Evolutionary conservation across 495 filamentous ascomycete species (phyloP), one percentile per base, ranked within the genome.

Genomic region (Penicillium verhagenii): DNA sequence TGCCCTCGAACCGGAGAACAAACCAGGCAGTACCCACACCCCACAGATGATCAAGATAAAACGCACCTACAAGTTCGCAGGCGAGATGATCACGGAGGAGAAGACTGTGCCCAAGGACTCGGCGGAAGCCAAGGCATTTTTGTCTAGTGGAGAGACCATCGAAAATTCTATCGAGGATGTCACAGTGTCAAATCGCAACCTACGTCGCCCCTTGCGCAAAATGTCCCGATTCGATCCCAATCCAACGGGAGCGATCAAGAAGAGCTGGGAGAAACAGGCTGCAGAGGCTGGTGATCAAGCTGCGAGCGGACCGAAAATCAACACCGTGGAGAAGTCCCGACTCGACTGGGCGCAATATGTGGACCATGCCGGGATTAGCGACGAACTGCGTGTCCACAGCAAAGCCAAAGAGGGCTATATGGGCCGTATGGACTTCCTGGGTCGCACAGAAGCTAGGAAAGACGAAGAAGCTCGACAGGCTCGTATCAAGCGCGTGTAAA

Each of bases 311-410:
- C 85, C 87, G 66, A 97, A 97, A 65, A 81, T 97, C 65, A 97
- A 96, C 67, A 96, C 92, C 1, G 87, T 98, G 20, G 92, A 97
- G 74, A 98, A 98, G 77, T 92, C 88, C 31, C 80, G 89, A 47
- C 79, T 96, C 74, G 94, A 98, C 67, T 98, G 94, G 94, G 91
- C 90, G 4, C 87, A 87, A 39, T 96, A 90, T 63, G 95, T 97
- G 44, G 92, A 97, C 64, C 80, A 91, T 52, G 88, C 92, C 59
- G 95, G 94, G 2, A 87, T 98, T 72, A 85, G 85, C 61, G 94
- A 96, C 65, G 94, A 98, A 69, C 79, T 98, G 52, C 86, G 88
- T 60, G 79, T 85, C 42, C 87, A 91, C 57, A 90, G 90, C 63
- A 92, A 88, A 72, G 87, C 85, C 10, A 94, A 94, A 70, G 85